Conservation (phyloP, 208 protist species). For the Acanthamoeba triangularis region DNA sequence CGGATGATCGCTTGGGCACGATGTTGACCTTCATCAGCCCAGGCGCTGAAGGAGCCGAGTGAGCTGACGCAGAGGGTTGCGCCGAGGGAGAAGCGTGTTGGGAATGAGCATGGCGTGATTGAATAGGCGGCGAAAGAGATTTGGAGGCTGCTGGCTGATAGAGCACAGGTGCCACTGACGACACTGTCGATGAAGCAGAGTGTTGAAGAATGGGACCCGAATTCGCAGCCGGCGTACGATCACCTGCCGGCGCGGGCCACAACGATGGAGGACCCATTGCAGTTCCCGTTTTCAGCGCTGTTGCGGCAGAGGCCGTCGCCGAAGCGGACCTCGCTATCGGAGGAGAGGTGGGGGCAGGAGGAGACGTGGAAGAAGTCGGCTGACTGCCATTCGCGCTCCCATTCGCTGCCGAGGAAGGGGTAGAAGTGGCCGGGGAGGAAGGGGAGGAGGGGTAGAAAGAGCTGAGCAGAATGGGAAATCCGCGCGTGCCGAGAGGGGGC, state of each 20-base stretch:
- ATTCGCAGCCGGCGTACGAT: neutral
- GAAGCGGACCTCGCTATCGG: neutral
- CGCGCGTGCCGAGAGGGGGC: neutral
- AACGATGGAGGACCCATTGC: neutral
- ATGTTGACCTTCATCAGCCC: conserved; percentile 11
- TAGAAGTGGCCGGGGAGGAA: neutral
- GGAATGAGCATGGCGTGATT: neutral
- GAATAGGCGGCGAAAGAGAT: neutral
- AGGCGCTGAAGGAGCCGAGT: neutral
- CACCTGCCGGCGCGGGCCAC: neutral
- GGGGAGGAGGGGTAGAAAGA: neutral
- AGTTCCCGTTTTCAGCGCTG: neutral
- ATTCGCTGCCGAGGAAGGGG: neutral
- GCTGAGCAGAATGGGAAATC: neutral
- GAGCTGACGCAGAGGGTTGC: neutral
- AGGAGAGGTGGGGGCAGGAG: neutral
- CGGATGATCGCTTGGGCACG: neutral
- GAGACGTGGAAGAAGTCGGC: neutral
- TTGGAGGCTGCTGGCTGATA: neutral
- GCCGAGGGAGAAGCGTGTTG: neutral
- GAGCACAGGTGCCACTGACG: neutral
- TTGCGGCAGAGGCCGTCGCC: neutral
- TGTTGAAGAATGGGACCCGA: neutral
- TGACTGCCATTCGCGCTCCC: neutral
- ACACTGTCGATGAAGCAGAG: neutral